Percentiles rank a stretch among this genome's conserved stretches.
Conservation (phyloP, 1,139 yeast genomes). For the Geotrichum cucujoidarum region DNA sequence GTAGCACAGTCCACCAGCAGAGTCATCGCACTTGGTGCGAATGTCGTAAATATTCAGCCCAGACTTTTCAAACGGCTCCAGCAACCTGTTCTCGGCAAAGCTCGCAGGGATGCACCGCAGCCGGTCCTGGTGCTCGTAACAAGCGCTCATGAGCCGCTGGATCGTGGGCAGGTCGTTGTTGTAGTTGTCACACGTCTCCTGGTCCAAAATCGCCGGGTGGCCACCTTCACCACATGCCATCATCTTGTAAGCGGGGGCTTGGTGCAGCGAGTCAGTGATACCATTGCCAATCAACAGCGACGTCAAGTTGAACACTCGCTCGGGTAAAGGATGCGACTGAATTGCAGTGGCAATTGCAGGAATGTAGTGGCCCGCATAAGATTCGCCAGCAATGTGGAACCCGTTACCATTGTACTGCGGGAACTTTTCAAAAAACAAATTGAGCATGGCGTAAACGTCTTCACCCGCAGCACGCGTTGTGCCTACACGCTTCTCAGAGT, state of each 20-base stretch:
- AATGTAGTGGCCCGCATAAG: conserved; percentile 83
- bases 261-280: conserved; percentile 68
- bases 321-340: conserved; percentile 52
- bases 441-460: conserved; percentile 74
- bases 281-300: conserved; percentile 82
- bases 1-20: conserved; percentile 52
- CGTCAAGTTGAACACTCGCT: conserved; percentile 59
- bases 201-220: conserved; percentile 56
- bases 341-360: conserved; percentile 76
- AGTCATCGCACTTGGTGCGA: conserved; percentile 56
- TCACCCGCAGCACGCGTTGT: conserved; percentile 68
- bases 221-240: conserved; percentile 88
- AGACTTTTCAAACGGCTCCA: conserved; percentile 51
- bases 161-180: conserved; percentile 53
- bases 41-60: conserved; percentile 69
- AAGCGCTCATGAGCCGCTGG: conserved; percentile 46
- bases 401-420: conserved; percentile 53
- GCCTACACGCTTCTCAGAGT: conserved; percentile 53
- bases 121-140: conserved; percentile 53
- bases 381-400: conserved; percentile 84
- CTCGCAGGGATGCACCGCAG: conserved; percentile 57
- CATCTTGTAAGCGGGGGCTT: conserved; percentile 64
- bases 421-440: conserved; percentile 70
- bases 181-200: conserved; percentile 57
- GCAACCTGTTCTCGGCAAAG: conserved; percentile 65